phyloP scores from a whole-genome alignment of 2,329 filamentous ascomycete genomes.

The Aspergillus sp. region DNA sequence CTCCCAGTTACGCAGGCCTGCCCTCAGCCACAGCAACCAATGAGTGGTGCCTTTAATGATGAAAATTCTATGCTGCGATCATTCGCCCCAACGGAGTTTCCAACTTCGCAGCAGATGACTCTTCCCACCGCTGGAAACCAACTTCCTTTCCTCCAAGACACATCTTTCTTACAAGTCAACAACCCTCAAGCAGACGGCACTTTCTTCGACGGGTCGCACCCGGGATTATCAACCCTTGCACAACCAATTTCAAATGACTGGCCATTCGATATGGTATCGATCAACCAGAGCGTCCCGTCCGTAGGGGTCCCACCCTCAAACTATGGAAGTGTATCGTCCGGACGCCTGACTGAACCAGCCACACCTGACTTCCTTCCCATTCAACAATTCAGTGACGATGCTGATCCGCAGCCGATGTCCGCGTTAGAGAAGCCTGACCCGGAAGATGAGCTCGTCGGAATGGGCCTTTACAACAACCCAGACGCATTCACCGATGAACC shows the following conservation, averaged over 20 bases:
- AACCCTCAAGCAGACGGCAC: slow-evolving; percentile 27
- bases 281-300: slow-evolving; percentile 32
- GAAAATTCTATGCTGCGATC: slow-evolving; percentile 20
- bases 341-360: slow-evolving; percentile 34
- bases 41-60: slow-evolving; percentile 16
- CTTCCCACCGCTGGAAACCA: slow-evolving; percentile 22
- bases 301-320: slow-evolving; percentile 30
- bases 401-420: slow-evolving; percentile 31
- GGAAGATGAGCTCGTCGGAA: slow-evolving; percentile 74
- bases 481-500: slow-evolving; percentile 59
- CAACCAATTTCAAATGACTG: slow-evolving; percentile 31
- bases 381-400: slow-evolving; percentile 31
- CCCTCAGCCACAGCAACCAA: slow-evolving; percentile 19
- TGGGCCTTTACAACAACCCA: slow-evolving; percentile 77
- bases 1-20: slow-evolving; percentile 19
- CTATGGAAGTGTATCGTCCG: slow-evolving; percentile 37
- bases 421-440: slow-evolving; percentile 57
- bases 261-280: slow-evolving; percentile 34
- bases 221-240: slow-evolving; percentile 21
- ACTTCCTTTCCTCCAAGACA: slow-evolving; percentile 23
- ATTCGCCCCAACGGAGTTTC: slow-evolving; percentile 22
- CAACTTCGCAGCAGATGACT: slow-evolving; percentile 22
- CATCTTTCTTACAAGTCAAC: slow-evolving; percentile 23
- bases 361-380: slow-evolving; percentile 42
- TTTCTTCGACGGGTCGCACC: slow-evolving; percentile 24